phyloP scores from a whole-genome alignment of 73 alveolate genomes.

The Paramecium octaurelia region DNA sequence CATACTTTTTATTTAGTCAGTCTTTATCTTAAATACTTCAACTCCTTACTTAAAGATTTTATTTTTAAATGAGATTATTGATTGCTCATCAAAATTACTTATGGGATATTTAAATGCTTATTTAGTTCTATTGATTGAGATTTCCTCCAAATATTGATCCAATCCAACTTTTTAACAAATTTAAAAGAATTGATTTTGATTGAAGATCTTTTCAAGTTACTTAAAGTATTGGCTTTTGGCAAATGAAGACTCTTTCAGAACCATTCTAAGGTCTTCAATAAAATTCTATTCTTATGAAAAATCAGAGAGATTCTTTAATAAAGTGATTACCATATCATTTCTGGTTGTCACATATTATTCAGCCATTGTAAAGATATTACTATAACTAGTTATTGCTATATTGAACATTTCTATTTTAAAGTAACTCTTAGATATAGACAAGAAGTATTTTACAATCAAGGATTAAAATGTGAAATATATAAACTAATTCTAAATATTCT shows the following conservation, averaged over 20 bases:
- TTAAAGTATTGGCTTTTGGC: not conserved
- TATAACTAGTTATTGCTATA: not conserved
- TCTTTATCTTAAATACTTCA: constrained; percentile 35
- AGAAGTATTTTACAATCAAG: not conserved
- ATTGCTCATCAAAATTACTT: not conserved
- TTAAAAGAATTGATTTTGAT: not conserved
- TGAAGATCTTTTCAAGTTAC: not conserved
- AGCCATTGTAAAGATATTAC: constrained; percentile 17
- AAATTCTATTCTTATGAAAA: constrained; percentile 11
- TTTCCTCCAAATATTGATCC: not conserved
- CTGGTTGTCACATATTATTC: not conserved
- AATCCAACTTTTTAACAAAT: not conserved
- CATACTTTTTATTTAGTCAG: not conserved
- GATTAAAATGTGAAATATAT: not conserved
- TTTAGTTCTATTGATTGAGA: not conserved
- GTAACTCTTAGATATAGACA: not conserved
- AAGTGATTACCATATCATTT: not conserved
- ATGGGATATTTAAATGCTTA: constrained; percentile 33
- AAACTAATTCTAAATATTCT: not conserved
- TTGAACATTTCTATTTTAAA: not conserved
- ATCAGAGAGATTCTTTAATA: not conserved
- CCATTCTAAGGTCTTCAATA: constrained; percentile 22
- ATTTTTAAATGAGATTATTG: not conserved
- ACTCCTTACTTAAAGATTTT: constrained; percentile 13
- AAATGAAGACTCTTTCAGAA: not conserved